A percentile compares a stretch with the other conserved stretches of the same genome.
These are phyloP conservation scores for Coemansia sp. DNA, from an alignment of 192 early-diverging fungal genomes.

Conservation along the genomic window DNA sequence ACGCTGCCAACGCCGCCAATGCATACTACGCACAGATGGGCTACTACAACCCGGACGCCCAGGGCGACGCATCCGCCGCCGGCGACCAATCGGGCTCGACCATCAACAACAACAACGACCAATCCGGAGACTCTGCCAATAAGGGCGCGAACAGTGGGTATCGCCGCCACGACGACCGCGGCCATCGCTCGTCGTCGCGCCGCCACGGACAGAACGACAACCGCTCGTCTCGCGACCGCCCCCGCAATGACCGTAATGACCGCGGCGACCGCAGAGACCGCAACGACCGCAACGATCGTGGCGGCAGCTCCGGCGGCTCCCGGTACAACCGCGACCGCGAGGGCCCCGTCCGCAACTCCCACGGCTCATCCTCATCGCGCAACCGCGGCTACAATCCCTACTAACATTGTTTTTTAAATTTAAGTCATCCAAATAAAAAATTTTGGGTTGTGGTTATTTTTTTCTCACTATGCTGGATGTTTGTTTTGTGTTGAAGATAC, in stretches of 20 bases:
- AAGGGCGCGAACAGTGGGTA: neutral
- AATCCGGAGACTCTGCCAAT: neutral
- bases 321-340: conserved; percentile 39
- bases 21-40: conserved; percentile 43
- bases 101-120: conserved; percentile 1
- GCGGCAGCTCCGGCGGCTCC: conserved; percentile 17
- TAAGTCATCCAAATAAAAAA: neutral
- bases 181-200: conserved; percentile 35
- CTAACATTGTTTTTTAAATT: conserved; percentile 2
- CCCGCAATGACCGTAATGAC: conserved; percentile 6
- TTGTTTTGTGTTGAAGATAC: neutral
- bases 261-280: conserved; percentile 14
- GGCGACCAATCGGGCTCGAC: conserved; percentile 5
- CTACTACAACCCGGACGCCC: conserved; percentile 32
- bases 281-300: conserved; percentile 13
- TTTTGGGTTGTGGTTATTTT: too few species aligned
- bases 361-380: conserved; percentile 26
- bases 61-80: conserved; percentile 16
- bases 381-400: conserved; percentile 43
- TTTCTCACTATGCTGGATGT: neutral
- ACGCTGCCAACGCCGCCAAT: conserved; percentile 2
- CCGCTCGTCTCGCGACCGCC: conserved; percentile 29
- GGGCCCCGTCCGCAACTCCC: conserved; percentile 34
- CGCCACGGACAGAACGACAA: conserved; percentile 27
- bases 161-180: conserved; percentile 12